These are phyloP conservation scores for Cinnamomum micranthum DNA, from an alignment of 164 flowering plant species.

Conservation along the genomic window DNA sequence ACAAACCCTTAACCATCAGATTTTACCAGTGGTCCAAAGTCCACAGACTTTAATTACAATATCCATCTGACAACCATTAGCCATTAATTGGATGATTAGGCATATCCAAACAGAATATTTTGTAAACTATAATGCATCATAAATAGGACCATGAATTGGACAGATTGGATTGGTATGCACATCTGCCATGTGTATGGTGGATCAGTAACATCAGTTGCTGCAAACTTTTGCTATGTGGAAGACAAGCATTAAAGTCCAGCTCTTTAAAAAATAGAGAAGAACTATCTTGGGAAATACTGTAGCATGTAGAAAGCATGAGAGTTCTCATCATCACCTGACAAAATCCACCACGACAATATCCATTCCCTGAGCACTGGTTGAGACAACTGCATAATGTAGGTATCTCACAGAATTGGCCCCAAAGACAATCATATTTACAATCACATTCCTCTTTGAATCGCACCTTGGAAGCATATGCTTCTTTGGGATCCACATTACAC, in stretches of 20 bases:
- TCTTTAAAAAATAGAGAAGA: not conserved
- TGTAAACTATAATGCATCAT: not conserved
- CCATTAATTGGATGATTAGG: not conserved
- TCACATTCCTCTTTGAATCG: slow-evolving; percentile 81
- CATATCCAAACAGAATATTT: not conserved
- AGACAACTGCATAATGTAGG: slow-evolving; percentile 68
- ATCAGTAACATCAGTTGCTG: not conserved
- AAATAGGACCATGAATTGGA: not conserved
- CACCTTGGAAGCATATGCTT: slow-evolving; percentile 63
- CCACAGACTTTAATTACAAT: not conserved
- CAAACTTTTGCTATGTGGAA: not conserved
- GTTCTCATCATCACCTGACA: slow-evolving; percentile 58
- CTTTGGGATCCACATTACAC: slow-evolving; percentile 93
- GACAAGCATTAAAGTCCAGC: not conserved
- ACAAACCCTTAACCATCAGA: not conserved
- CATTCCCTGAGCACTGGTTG: slow-evolving; percentile 91
- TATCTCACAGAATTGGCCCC: slow-evolving; percentile 81
- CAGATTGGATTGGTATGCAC: not conserved
- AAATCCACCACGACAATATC: slow-evolving; percentile 92
- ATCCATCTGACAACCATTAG: not conserved
- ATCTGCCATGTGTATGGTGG: not conserved
- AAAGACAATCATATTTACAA: slow-evolving; percentile 87
- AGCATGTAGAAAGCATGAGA: not conserved
- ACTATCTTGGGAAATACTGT: not conserved
- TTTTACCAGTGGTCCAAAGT: not conserved